phyloP scores from a whole-genome alignment of 176 grass and related monocot genomes.

The Musa troglodytarum region DNA sequence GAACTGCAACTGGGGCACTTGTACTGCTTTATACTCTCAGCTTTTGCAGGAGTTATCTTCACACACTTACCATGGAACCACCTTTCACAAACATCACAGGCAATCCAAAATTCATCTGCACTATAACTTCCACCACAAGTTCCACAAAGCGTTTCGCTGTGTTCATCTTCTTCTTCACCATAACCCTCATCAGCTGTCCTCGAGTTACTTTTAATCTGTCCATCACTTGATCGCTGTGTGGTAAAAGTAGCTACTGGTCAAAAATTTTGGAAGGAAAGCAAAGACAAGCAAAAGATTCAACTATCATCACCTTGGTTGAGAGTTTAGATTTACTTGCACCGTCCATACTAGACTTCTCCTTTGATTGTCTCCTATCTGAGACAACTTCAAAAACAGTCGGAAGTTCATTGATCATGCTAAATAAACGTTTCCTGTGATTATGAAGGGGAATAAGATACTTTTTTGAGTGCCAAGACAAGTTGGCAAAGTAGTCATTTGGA shows the following conservation, averaged over 20 bases:
- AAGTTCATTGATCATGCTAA: slow-evolving; percentile 90
- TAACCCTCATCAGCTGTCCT: slow-evolving; percentile 61
- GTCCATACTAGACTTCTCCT: slow-evolving; percentile 55
- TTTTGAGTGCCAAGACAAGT: not conserved
- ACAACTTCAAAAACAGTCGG: slow-evolving; percentile 86
- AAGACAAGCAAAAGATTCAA: not conserved
- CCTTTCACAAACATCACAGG: slow-evolving; percentile 79
- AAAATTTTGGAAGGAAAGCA: slow-evolving; percentile 9
- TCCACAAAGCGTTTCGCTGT: slow-evolving; percentile 86
- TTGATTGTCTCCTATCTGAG: slow-evolving; percentile 47
- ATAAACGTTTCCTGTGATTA: slow-evolving; percentile 74
- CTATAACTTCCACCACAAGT: slow-evolving; percentile 76
- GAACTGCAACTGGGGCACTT: slow-evolving; percentile 91
- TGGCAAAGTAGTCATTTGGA: too few species aligned
- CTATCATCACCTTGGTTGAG: slow-evolving; percentile 48
- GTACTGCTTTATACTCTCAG: slow-evolving; percentile 95
- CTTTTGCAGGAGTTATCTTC: slow-evolving; percentile 92
- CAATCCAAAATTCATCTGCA: slow-evolving; percentile 90
- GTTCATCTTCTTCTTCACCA: slow-evolving; percentile 68
- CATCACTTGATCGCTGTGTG: slow-evolving; percentile 57
- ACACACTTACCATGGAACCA: slow-evolving; percentile 98
- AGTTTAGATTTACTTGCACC: slow-evolving; percentile 64
- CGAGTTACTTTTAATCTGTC: slow-evolving; percentile 36
- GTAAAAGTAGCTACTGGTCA: slow-evolving; percentile 1
- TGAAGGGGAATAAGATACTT: not conserved